Evolutionary conservation across 345 rosid genomes (phyloP).

Genomic region (Brassica carinata): DNA sequence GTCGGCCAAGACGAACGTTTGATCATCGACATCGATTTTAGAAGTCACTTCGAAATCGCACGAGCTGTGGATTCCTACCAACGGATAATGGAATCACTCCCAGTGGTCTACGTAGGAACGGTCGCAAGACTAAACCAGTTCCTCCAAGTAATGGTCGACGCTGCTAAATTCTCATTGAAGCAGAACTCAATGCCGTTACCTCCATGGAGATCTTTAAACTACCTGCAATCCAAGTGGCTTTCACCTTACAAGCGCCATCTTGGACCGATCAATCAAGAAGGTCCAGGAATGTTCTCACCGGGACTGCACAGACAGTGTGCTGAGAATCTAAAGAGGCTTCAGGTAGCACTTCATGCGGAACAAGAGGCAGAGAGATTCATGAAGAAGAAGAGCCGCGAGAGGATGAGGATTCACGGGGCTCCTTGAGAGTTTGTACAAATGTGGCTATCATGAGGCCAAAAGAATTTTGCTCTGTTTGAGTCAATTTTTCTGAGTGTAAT

Average conservation of each 20-base stretch:
- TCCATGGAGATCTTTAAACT: slow-evolving; percentile 91
- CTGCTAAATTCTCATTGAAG: slow-evolving; percentile 64
- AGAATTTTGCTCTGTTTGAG: neutral
- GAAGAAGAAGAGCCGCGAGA: slow-evolving; percentile 38
- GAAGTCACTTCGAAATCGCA: slow-evolving; percentile 92
- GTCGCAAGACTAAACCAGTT: slow-evolving; percentile 60
- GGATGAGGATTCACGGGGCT: slow-evolving; percentile 36
- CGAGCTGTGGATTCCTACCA: slow-evolving; percentile 87
- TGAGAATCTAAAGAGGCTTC: slow-evolving; percentile 37
- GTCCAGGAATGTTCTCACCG: slow-evolving; percentile 26
- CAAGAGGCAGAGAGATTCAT: slow-evolving; percentile 50
- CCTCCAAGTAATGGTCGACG: slow-evolving; percentile 90
- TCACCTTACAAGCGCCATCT: slow-evolving; percentile 63
- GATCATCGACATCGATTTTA: slow-evolving; percentile 83
- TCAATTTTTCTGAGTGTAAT: neutral
- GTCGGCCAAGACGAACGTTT: slow-evolving; percentile 64
- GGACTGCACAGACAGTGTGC: neutral
- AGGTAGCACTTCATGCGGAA: slow-evolving; percentile 59
- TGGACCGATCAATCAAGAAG: slow-evolving; percentile 43
- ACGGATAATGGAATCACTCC: slow-evolving; percentile 72
- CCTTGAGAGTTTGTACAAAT: slow-evolving; percentile 34
- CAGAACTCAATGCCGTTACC: slow-evolving; percentile 95
- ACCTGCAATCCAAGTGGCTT: slow-evolving; percentile 86
- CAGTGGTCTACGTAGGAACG: slow-evolving; percentile 76
- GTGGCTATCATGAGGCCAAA: neutral